phyloP scores from a whole-genome alignment of 2,329 filamentous ascomycete species.

The Rhynchosporium secalis region DNA sequence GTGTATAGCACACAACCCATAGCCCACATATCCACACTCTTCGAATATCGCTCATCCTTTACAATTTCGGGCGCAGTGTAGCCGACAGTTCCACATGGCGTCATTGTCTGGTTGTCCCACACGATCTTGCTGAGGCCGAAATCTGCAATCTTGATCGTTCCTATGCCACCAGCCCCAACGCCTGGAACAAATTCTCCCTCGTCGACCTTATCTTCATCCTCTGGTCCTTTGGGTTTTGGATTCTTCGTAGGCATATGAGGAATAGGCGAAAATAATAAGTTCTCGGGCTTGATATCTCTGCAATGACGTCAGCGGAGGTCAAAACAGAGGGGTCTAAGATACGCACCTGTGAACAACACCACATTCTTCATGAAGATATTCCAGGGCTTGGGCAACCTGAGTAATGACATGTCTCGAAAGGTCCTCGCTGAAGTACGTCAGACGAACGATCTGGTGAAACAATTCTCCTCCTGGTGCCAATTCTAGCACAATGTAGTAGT shows the following conservation, averaged over 20 bases:
- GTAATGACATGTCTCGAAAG: conserved; percentile 91
- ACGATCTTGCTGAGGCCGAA: conserved; percentile 97
- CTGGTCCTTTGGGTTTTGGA: conserved; percentile 77
- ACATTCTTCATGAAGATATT: conserved; percentile 91
- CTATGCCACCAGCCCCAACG: conserved; percentile 84
- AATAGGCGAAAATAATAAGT: conserved; percentile 87
- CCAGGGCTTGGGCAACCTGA: conserved; percentile 90
- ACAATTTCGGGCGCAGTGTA: conserved; percentile 99
- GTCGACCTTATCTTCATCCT: conserved; percentile 95
- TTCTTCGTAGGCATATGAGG: conserved; percentile 77
- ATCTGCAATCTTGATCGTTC: conserved; percentile 94
- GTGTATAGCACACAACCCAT: conserved; percentile 96
- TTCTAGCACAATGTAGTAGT: conserved; percentile 97
- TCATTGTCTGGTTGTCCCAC: conserved; percentile 98
- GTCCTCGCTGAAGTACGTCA: conserved; percentile 98
- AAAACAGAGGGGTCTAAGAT: conserved; percentile 5
- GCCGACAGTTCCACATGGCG: conserved; percentile 96
- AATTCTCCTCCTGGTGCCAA: conserved; percentile 92
- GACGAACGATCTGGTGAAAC: conserved; percentile 96
- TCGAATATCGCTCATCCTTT: conserved; percentile 97
- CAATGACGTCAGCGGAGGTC: conserved; percentile 39
- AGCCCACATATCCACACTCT: conserved; percentile 99
- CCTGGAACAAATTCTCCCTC: conserved; percentile 90
- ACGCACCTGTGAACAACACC: conserved; percentile 95
- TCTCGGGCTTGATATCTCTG: conserved; percentile 98